Conservation (phyloP, 306 rosid species). For the Boehmeria nivea region DNA sequence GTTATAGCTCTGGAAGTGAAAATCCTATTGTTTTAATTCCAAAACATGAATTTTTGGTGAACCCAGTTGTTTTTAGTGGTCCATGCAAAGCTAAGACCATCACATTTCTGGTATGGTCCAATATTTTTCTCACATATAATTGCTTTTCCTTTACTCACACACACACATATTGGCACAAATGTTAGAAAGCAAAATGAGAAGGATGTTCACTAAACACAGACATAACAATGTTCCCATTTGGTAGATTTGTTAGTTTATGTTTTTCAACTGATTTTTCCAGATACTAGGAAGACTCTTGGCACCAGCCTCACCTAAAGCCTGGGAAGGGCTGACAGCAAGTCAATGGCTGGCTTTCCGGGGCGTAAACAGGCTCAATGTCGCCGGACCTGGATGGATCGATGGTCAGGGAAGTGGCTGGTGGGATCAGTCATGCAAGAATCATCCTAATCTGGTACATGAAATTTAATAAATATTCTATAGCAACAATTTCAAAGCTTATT, state of each 20-base stretch:
- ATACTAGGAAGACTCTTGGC: conserved; percentile 26
- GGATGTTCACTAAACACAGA: no score
- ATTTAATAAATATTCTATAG: neutral
- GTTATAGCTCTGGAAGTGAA: conserved; percentile 16
- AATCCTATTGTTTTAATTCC: conserved; percentile 23
- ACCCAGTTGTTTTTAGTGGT: conserved; percentile 25
- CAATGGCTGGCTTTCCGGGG: conserved; percentile 32
- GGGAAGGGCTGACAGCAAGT: conserved; percentile 20
- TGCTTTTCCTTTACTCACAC: no score
- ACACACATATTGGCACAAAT: no score
- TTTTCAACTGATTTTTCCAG: conserved; percentile 13
- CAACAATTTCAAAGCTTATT: neutral
- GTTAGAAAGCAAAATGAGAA: no score
- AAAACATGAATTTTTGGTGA: conserved; percentile 16
- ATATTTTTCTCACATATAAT: neutral
- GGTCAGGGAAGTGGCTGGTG: conserved; percentile 35
- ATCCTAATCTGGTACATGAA: conserved; percentile 27
- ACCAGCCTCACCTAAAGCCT: conserved; percentile 33
- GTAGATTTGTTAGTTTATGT: no score
- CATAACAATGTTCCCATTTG: no score
- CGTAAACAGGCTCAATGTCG: conserved; percentile 22
- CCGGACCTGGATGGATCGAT: conserved; percentile 30
- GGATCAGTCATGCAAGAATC: conserved; percentile 38
- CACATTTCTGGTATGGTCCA: conserved; percentile 25
- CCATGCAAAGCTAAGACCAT: conserved; percentile 33